These are phyloP conservation scores for Wickerhamiella australiensis DNA, from an alignment of 805 yeast species.

Conservation along the genomic window DNA sequence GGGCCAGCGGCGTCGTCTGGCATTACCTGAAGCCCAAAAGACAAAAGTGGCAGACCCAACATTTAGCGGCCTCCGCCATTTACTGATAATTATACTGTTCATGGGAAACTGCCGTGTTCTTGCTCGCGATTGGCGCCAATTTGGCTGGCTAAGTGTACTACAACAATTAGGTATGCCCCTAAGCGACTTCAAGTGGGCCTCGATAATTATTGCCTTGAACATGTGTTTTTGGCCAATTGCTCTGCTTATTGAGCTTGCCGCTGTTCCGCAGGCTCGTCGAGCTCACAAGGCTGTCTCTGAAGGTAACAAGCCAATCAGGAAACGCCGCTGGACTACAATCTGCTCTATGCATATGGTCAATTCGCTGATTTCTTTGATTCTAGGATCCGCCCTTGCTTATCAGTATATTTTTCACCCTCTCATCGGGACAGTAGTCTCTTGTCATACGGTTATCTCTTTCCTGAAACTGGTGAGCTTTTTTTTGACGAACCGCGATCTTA, in stretches of 20 bases:
- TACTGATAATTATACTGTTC: conserved; percentile 31
- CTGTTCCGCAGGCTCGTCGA: conserved; percentile 18
- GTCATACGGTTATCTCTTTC: conserved; percentile 32
- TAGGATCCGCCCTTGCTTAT: conserved; percentile 21
- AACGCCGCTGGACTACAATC: conserved; percentile 26
- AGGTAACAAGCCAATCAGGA: conserved; percentile 12
- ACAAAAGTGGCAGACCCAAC: conserved; percentile 9
- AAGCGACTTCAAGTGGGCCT: conserved; percentile 25
- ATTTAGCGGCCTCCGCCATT: conserved; percentile 31
- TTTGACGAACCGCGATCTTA: conserved; percentile 35
- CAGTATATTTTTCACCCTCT: conserved; percentile 31
- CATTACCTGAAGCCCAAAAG: conserved; percentile 8
- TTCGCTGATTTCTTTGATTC: conserved; percentile 16
- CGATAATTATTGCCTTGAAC: conserved; percentile 23
- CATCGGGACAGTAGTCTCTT: conserved; percentile 34
- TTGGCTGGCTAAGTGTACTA: conserved; percentile 29
- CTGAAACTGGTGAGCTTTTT: conserved; percentile 35
- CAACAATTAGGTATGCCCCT: conserved; percentile 25
- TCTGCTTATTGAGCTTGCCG: conserved; percentile 28
- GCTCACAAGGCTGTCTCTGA: conserved; percentile 1
- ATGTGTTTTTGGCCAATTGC: conserved; percentile 31
- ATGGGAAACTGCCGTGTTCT: conserved; percentile 33
- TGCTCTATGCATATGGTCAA: conserved; percentile 28
- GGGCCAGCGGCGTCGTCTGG: conserved; percentile 12
- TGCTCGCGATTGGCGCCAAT: conserved; percentile 29